Evolutionary conservation across 2,329 filamentous ascomycete species (phyloP), one percentile per base, ranked within the genome.

Genomic region (Zopfia rhizophila): DNA sequence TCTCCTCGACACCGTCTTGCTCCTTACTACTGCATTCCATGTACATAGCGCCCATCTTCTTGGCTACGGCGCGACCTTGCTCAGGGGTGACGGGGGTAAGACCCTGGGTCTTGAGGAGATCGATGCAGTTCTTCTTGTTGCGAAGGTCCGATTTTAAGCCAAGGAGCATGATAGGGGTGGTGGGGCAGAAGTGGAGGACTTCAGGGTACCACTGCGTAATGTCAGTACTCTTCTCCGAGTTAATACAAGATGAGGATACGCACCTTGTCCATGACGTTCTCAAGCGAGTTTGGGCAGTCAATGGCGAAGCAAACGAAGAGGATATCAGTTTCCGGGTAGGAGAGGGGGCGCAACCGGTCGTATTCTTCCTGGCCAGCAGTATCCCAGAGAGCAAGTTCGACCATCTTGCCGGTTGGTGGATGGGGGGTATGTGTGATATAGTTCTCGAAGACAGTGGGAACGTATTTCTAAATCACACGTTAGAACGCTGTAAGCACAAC

Each of bases 1-100:
- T 94, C 66, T 97, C 93, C 71, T 97, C 91, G 32, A 99, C 93
- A 45, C 94, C 94, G 41, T 82, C 85, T 88, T 96, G 94, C 75
- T 97, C 94, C 76, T 97, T 97, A 75, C 91, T 96, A 70, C 91
- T 96, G 82, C 94, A 99, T 77, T 99, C 94, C 84, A 96, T 93
- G 78, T 99, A 99, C 66, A 87, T 82, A 10, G 94, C 94, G 54
- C 87, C 86, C 94, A 99, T 99, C 77, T 93, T 94, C 66, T 87
- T 84, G 44, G 94, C 92, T 18, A 99, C 92, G 7, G 85, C 82
- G 68, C 88, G 83, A 54, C 93, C 94, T 75, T 99, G 93, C 63
- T 96, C 90, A 38, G 86, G 85, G 1, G 92, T 97, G 36, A 99
- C 93, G 4, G 94, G 94, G 2, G 93, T 97, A 48, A 99, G 83